phyloP scores from a whole-genome alignment of 2,329 filamentous ascomycete species.

The Cephalotrichum gorgonifer region DNA sequence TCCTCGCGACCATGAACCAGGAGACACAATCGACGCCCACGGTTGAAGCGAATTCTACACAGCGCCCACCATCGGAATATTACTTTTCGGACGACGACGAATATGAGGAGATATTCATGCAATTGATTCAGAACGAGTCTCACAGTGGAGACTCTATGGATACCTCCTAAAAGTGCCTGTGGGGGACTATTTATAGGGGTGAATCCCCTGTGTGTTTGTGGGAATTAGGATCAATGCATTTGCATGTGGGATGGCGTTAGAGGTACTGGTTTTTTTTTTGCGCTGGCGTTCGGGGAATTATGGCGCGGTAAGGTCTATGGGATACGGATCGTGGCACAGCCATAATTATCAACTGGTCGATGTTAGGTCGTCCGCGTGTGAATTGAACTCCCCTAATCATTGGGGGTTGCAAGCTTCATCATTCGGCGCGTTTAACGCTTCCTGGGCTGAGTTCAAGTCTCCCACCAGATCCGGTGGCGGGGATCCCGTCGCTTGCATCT shows the following conservation, averaged over 20 bases:
- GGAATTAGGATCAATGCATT: background rate
- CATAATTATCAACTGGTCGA: background rate
- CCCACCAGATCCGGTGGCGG: constrained; percentile 87
- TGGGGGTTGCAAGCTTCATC: constrained; percentile 50
- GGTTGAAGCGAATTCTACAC: constrained; percentile 8
- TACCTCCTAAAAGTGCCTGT: background rate
- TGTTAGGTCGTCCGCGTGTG: background rate
- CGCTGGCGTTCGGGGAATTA: background rate
- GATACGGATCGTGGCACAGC: too few relatives aligned
- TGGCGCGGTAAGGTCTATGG: background rate
- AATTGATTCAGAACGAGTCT: background rate
- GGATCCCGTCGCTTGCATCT: constrained; percentile 96
- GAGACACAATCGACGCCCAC: constrained; percentile 7
- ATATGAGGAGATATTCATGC: constrained; percentile 51
- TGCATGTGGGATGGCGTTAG: background rate
- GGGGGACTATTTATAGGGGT: background rate
- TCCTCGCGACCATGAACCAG: constrained; percentile 36
- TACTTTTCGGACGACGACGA: constrained; percentile 45
- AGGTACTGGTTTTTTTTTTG: background rate
- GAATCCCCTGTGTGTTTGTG: background rate
- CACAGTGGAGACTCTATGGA: background rate
- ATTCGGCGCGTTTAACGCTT: constrained; percentile 51
- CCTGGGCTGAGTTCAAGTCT: constrained; percentile 76
- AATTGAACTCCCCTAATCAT: constrained; percentile 21
- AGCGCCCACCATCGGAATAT: constrained; percentile 21